Percentiles rank a stretch among this genome's conserved stretches.
Conservation (phyloP, 1,284 basidiomycete species). For the Spongispora temasekensis region DNA sequence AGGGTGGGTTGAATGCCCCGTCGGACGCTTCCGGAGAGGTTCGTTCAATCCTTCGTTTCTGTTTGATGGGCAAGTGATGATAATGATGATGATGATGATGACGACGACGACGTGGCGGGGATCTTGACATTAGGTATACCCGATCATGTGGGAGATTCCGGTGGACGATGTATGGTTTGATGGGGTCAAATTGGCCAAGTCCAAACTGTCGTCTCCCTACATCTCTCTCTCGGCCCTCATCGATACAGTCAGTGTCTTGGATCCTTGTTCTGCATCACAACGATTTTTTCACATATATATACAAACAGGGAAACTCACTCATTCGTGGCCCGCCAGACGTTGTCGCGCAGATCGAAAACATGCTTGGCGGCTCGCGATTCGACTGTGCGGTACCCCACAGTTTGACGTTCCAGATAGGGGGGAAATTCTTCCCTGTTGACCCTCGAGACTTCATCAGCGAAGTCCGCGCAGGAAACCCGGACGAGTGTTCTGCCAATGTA, state of each 20-base stretch:
- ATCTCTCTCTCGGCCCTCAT: conserved; percentile 39
- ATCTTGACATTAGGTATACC: conserved; percentile 27
- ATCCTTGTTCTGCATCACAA: neutral
- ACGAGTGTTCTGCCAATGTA: conserved; percentile 50
- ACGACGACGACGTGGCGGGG: neutral
- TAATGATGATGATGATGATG: no score
- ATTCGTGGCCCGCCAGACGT: conserved; percentile 57
- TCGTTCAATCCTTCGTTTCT: no score
- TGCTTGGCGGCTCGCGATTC: conserved; percentile 39
- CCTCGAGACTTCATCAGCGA: conserved; percentile 61
- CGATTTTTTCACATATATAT: neutral
- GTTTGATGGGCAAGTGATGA: no score
- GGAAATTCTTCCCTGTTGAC: conserved; percentile 63
- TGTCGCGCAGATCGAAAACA: conserved; percentile 43
- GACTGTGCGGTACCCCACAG: conserved; percentile 52
- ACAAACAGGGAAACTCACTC: conserved; percentile 52
- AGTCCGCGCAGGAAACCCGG: conserved; percentile 38
- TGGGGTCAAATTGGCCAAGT: conserved; percentile 33
- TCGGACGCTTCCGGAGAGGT: conserved; percentile 50
- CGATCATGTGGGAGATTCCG: conserved; percentile 40
- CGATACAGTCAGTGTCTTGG: conserved; percentile 33
- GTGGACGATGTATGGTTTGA: conserved; percentile 40
- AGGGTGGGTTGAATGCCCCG: conserved; percentile 47
- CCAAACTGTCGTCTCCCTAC: conserved; percentile 27
- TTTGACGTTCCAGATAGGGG: conserved; percentile 62